Conservation (phyloP, 768 basidiomycete species). For the Suillus placidus region DNA sequence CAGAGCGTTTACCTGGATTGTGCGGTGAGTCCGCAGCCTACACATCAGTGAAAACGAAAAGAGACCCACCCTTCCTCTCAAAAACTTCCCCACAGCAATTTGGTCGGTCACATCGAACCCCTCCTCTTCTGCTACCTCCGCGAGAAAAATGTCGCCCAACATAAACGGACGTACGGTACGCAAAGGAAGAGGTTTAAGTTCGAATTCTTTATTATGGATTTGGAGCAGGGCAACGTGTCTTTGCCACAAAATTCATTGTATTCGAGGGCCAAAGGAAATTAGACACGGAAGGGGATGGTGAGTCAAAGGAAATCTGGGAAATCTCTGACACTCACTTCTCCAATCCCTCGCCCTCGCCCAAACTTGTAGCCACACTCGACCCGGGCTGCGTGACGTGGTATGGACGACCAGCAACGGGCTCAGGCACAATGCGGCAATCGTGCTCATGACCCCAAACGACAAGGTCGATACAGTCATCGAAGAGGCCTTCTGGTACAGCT, state of each 20-base stretch:
- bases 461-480: conserved; percentile 91
- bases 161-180: conserved; percentile 95
- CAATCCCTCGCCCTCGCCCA: conserved; percentile 90
- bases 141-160: conserved; percentile 75
- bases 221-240: conserved; percentile 92
- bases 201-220: conserved; percentile 86
- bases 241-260: conserved; percentile 1
- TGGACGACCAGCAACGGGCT: conserved; percentile 86
- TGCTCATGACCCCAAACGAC: conserved; percentile 99
- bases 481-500: conserved; percentile 94
- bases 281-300: neutral
- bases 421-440: conserved; percentile 91
- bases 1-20: conserved; percentile 69
- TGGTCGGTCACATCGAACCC: conserved; percentile 78
- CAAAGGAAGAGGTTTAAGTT: conserved; percentile 82
- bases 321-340: conserved; percentile 64
- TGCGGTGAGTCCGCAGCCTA: conserved; percentile 10
- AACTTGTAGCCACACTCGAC: conserved; percentile 90
- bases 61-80: conserved; percentile 64
- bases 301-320: neutral
- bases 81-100: conserved; percentile 78
- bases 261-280: neutral
- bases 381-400: conserved; percentile 96
- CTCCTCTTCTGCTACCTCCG: conserved; percentile 78
- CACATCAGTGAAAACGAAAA: neutral